phyloP scores from a whole-genome alignment of 208 protist species.

The Leishmania lainsoni region DNA sequence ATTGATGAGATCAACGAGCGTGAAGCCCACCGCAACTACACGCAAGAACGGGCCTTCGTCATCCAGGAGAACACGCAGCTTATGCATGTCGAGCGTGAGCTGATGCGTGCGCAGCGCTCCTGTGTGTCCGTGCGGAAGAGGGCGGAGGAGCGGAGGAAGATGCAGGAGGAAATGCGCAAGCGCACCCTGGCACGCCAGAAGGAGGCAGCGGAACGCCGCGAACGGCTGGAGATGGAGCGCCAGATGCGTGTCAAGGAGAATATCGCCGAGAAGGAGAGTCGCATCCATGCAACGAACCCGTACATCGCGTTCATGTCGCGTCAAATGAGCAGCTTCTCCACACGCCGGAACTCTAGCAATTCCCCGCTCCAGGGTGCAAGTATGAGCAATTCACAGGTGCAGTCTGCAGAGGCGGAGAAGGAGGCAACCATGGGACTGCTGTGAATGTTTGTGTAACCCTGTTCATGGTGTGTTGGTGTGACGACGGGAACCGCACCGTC shows the following conservation, averaged over 20 bases:
- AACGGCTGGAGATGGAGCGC: slow-evolving; percentile 35
- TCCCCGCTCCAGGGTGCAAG: background rate
- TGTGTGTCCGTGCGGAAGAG: slow-evolving; percentile 33
- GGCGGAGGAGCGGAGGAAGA: slow-evolving; percentile 28
- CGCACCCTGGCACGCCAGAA: slow-evolving; percentile 34
- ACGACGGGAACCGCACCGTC: background rate
- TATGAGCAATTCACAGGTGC: background rate
- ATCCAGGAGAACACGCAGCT: slow-evolving; percentile 45
- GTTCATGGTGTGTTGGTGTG: background rate
- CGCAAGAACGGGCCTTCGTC: slow-evolving; percentile 35
- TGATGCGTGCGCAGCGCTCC: slow-evolving; percentile 33
- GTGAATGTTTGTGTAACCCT: background rate
- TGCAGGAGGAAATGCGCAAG: slow-evolving; percentile 32
- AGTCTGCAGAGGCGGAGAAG: background rate
- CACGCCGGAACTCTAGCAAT: slow-evolving; percentile 5
- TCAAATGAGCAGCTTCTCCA: slow-evolving; percentile 13
- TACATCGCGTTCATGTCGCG: slow-evolving; percentile 30
- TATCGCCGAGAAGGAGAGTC: slow-evolving; percentile 34
- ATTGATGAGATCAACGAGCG: slow-evolving; percentile 67
- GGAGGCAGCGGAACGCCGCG: slow-evolving; percentile 29
- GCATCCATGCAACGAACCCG: slow-evolving; percentile 20
- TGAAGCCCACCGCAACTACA: slow-evolving; percentile 45
- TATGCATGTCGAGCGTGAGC: slow-evolving; percentile 34
- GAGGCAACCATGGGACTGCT: background rate
- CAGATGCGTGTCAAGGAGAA: slow-evolving; percentile 22